Evolutionary conservation across 768 basidiomycete species (phyloP).

Genomic region (Ramaria sp.): DNA sequence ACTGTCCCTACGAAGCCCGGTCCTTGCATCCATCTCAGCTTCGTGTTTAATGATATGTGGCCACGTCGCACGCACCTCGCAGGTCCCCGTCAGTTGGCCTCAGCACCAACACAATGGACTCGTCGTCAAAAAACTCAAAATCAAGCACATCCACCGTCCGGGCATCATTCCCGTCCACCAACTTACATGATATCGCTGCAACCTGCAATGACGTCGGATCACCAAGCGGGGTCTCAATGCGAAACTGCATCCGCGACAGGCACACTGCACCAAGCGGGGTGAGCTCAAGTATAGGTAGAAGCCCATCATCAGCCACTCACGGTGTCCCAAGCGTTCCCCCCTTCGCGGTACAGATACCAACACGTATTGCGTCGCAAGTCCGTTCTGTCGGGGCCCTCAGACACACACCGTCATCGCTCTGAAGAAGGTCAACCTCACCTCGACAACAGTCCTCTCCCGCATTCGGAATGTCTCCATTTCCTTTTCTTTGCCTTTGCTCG

Average conservation of each 20-base stretch:
- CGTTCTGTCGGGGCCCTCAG: not conserved
- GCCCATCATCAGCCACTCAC: not conserved
- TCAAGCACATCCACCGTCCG: slow-evolving; percentile 46
- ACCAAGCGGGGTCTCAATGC: slow-evolving; percentile 26
- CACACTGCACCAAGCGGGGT: slow-evolving; percentile 32
- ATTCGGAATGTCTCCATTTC: not conserved
- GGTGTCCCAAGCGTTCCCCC: not conserved
- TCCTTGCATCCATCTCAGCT: slow-evolving; percentile 23
- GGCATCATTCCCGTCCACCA: slow-evolving; percentile 27
- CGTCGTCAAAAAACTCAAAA: slow-evolving; percentile 73
- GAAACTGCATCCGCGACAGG: slow-evolving; percentile 43
- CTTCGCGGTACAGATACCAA: not conserved
- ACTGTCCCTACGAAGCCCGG: slow-evolving; percentile 51
- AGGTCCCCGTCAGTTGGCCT: slow-evolving; percentile 42
- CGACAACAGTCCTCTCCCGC: slow-evolving; percentile 4
- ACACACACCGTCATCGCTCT: not conserved
- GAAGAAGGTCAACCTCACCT: not conserved
- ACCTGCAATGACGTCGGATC: slow-evolving; percentile 27
- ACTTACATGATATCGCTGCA: slow-evolving; percentile 24
- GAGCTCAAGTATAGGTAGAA: not conserved
- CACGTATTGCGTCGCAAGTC: slow-evolving; percentile 7
- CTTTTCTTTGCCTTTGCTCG: not conserved
- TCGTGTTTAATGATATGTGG: slow-evolving; percentile 9
- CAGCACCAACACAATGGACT: slow-evolving; percentile 54
- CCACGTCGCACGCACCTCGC: slow-evolving; percentile 17